Conservation (phyloP, 345 rosid genomes). For the Firmiana major region DNA sequence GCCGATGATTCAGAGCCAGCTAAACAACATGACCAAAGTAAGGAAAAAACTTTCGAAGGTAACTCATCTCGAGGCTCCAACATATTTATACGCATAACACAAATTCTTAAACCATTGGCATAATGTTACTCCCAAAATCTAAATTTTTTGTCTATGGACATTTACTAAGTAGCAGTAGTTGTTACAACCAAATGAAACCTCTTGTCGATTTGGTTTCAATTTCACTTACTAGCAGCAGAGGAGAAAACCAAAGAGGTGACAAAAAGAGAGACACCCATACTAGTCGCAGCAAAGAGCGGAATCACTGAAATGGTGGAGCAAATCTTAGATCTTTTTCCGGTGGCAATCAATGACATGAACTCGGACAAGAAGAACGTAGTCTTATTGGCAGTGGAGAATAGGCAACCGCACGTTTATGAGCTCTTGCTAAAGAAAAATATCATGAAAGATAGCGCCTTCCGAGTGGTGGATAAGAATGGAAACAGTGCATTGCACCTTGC, state of each 20-base stretch:
- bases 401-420: slow-evolving; percentile 41
- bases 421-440: slow-evolving; percentile 18
- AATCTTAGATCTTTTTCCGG: slow-evolving; percentile 18
- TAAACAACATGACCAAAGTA: not conserved
- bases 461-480: slow-evolving; percentile 33
- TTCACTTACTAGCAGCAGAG: not conserved
- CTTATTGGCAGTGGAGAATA: slow-evolving; percentile 47
- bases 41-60: not conserved
- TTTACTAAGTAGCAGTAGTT: not conserved
- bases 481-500: slow-evolving; percentile 57
- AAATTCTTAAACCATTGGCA: not conserved
- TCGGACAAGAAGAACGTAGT: slow-evolving; percentile 15
- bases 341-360: slow-evolving; percentile 17
- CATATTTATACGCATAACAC: too few species aligned
- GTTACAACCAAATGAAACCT: too few species aligned
- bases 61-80: not conserved
- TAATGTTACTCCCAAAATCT: not conserved
- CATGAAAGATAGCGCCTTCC: slow-evolving; percentile 30
- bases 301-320: slow-evolving; percentile 24
- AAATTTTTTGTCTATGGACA: not conserved
- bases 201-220: too few species aligned
- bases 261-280: slow-evolving; percentile 20
- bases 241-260: not conserved
- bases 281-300: slow-evolving; percentile 25
- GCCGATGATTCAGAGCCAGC: not conserved